Percentiles rank a stretch among this genome's conserved stretches.
phyloP scores from a whole-genome alignment of 306 rosid genomes.

The cucumber (Cucumis sativus) region DNA sequence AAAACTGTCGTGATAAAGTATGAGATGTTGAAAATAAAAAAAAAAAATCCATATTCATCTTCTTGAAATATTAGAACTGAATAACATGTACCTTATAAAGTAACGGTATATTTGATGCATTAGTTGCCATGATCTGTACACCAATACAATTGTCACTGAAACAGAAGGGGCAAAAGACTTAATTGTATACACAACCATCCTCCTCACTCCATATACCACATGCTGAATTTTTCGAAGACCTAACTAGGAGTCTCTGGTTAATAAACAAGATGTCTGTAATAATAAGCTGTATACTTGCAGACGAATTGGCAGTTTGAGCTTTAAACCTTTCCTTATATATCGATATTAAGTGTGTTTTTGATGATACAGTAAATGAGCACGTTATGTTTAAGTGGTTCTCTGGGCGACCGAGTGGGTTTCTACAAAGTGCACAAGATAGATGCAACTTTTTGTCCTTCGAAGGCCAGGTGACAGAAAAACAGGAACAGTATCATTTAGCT shows the following conservation, averaged over 20 bases:
- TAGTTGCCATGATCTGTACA: conserved; percentile 63
- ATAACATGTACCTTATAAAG: conserved; percentile 45
- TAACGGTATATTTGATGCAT: conserved; percentile 57
- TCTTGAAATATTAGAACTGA: background rate
- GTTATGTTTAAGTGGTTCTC: conserved; percentile 41
- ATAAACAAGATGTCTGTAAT: conserved; percentile 47
- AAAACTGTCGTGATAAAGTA: background rate
- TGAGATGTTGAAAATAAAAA: background rate
- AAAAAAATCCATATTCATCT: background rate
- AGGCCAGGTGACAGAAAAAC: conserved; percentile 24
- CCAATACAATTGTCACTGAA: conserved; percentile 45
- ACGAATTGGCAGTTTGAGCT: conserved; percentile 11
- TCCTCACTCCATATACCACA: conserved; percentile 65
- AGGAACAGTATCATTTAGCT: conserved; percentile 10
- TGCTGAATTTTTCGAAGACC: conserved; percentile 18
- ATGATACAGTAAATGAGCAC: conserved; percentile 45
- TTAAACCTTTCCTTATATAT: conserved; percentile 28
- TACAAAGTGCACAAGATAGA: conserved; percentile 64
- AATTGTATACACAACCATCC: conserved; percentile 77
- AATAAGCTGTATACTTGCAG: conserved; percentile 37
- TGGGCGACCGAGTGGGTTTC: conserved; percentile 59
- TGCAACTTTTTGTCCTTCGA: conserved; percentile 32
- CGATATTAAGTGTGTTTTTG: conserved; percentile 43
- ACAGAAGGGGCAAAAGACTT: conserved; percentile 77
- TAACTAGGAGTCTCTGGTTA: conserved; percentile 31